Conservation (phyloP, 176 grass and related monocot genomes). For the Zoysia pacifica region DNA sequence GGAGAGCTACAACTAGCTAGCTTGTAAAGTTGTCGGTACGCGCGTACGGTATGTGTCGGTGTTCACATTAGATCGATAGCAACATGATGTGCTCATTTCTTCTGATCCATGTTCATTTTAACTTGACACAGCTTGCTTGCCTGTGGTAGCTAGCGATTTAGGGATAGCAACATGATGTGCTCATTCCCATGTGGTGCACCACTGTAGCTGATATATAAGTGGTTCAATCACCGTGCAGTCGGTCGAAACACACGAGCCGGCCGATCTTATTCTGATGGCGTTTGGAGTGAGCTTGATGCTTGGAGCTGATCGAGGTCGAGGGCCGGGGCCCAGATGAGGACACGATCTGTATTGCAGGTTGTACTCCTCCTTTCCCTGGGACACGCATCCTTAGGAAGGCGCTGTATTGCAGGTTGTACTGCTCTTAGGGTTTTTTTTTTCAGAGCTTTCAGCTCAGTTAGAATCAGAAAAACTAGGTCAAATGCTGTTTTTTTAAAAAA, state of each 20-base stretch:
- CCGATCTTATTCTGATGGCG: neutral
- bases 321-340: slow-evolving; percentile 24
- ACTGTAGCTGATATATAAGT: neutral
- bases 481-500: too few species aligned
- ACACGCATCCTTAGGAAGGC: neutral
- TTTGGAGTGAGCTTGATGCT: neutral
- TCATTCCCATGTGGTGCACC: slow-evolving; percentile 35
- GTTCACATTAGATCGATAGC: neutral
- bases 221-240: neutral
- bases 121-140: neutral
- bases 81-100: slow-evolving; percentile 49
- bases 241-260: too few species aligned
- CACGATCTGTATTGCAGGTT: neutral
- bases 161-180: slow-evolving; percentile 38
- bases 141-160: neutral
- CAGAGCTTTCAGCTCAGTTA: too few species aligned
- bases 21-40: neutral
- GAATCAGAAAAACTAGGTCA: too few species aligned
- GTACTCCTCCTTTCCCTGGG: neutral
- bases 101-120: too few species aligned
- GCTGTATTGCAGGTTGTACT: too few species aligned
- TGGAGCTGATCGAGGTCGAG: neutral
- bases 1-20: neutral
- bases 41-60: neutral
- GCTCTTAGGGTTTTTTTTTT: too few species aligned